Conservation (phyloP, 192 early-diverging fungal genomes). For the Umbelopsis sp. region DNA sequence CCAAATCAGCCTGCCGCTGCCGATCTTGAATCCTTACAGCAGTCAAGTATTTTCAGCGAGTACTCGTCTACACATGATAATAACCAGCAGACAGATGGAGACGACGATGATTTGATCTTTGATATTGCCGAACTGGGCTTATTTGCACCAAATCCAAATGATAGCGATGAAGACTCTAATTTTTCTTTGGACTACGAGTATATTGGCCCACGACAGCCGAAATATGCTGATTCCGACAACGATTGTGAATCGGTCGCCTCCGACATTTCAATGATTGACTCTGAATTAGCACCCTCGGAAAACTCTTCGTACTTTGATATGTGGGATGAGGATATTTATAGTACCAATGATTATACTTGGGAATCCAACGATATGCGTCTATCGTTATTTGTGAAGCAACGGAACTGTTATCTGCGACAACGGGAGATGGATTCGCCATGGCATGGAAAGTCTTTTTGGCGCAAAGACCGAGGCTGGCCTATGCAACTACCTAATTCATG, state of each 20-base stretch:
- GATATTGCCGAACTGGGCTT: constrained; percentile 3
- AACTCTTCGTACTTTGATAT: constrained; percentile 28
- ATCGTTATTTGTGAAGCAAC: constrained; percentile 22
- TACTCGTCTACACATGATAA: not conserved
- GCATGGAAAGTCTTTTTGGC: constrained; percentile 34
- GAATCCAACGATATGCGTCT: constrained; percentile 38
- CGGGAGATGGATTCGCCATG: not conserved
- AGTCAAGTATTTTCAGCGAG: not conserved
- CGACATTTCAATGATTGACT: constrained; percentile 15
- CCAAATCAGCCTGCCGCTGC: constrained; percentile 10
- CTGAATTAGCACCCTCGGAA: not conserved
- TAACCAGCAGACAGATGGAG: not conserved
- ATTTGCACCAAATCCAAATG: not conserved
- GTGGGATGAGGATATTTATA: constrained; percentile 41
- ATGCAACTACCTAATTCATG: constrained; percentile 24
- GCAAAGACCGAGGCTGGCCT: constrained; percentile 34
- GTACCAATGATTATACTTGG: constrained; percentile 40
- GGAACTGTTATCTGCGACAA: not conserved
- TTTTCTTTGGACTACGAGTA: constrained; percentile 39
- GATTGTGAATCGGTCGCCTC: constrained; percentile 34
- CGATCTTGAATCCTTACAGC: constrained; percentile 10
- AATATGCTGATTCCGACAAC: constrained; percentile 26
- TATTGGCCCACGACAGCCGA: constrained; percentile 31
- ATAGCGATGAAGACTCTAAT: constrained; percentile 20
- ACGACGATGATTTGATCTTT: constrained; percentile 13